Percentiles rank a stretch among this genome's conserved stretches.
phyloP scores from a whole-genome alignment of 148 eudicot genomes.

The Camellia sinensis region DNA sequence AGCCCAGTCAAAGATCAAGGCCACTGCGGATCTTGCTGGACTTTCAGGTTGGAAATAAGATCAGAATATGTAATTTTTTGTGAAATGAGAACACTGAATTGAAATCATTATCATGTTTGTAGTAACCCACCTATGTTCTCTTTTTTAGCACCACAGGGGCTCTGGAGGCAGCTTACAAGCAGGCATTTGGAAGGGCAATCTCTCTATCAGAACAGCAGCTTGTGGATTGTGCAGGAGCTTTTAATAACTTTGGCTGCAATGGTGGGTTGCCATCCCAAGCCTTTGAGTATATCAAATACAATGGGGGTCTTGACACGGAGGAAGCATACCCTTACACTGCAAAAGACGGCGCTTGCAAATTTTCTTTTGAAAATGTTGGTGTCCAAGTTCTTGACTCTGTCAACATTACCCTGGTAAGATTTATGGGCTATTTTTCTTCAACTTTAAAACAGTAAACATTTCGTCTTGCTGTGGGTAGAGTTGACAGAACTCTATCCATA shows the following conservation, averaged over 20 bases:
- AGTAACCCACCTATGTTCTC: background rate
- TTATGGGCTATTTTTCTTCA: background rate
- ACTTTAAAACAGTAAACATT: background rate
- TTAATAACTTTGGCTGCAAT: slow-evolving; percentile 80
- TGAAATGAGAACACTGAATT: background rate
- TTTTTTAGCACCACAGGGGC: slow-evolving; percentile 89
- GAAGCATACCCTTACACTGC: slow-evolving; percentile 85
- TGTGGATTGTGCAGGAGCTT: slow-evolving; percentile 88
- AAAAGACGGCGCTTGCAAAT: slow-evolving; percentile 69
- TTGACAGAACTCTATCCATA: background rate
- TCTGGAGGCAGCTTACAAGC: slow-evolving; percentile 95
- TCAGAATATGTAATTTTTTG: background rate
- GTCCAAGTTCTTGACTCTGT: slow-evolving; percentile 72
- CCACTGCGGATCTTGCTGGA: slow-evolving; percentile 97
- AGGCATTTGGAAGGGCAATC: slow-evolving; percentile 73
- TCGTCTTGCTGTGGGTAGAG: background rate
- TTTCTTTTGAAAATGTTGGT: slow-evolving; percentile 64
- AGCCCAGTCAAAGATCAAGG: slow-evolving; percentile 95
- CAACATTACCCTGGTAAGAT: slow-evolving; percentile 84
- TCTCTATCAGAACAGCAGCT: slow-evolving; percentile 99
- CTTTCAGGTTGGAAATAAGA: slow-evolving; percentile 65
- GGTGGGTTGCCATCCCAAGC: slow-evolving; percentile 99
- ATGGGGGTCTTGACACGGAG: slow-evolving; percentile 97
- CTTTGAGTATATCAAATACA: slow-evolving; percentile 85
- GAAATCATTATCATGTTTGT: background rate